Evolutionary conservation across 1,284 basidiomycete species (phyloP).

Genomic region (Ustilago lituana): DNA sequence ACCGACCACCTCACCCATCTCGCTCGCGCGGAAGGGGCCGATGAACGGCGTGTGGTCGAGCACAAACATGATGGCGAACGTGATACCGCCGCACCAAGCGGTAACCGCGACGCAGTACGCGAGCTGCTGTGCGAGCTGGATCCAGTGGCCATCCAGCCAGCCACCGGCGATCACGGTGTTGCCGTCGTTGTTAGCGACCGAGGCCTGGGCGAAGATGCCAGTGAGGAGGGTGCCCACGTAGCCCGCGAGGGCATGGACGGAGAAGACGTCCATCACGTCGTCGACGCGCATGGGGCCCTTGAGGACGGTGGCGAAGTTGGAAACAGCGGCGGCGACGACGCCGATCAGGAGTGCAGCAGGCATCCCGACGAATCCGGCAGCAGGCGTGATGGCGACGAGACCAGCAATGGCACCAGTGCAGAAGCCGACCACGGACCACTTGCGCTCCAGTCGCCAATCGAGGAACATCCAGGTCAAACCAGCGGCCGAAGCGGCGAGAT

Average conservation of each 20-base stretch:
- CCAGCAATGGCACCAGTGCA: slow-evolving; percentile 68
- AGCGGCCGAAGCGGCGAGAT: slow-evolving; percentile 76
- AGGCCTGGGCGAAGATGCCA: slow-evolving; percentile 78
- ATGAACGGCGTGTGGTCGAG: slow-evolving; percentile 79
- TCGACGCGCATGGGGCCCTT: slow-evolving; percentile 74
- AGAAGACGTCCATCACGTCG: slow-evolving; percentile 74
- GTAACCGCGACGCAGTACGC: slow-evolving; percentile 79
- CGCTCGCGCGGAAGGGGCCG: slow-evolving; percentile 77
- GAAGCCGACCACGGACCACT: slow-evolving; percentile 73
- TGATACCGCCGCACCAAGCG: slow-evolving; percentile 71
- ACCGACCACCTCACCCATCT: slow-evolving; percentile 82
- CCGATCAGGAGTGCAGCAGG: slow-evolving; percentile 78
- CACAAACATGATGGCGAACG: slow-evolving; percentile 72
- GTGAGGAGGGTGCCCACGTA: slow-evolving; percentile 63
- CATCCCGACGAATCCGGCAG: slow-evolving; percentile 72
- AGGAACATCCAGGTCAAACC: slow-evolving; percentile 89
- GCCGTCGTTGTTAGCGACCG: slow-evolving; percentile 79
- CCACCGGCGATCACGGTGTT: slow-evolving; percentile 73
- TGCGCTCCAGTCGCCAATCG: slow-evolving; percentile 82
- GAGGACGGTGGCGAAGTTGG: slow-evolving; percentile 88
- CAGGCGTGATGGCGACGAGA: slow-evolving; percentile 68
- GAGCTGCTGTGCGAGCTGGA: slow-evolving; percentile 83
- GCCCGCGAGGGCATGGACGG: slow-evolving; percentile 60
- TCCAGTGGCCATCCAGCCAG: slow-evolving; percentile 77
- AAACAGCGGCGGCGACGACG: slow-evolving; percentile 77